Percentiles rank a stretch among this genome's conserved stretches.
Evolutionary conservation across 2,329 filamentous ascomycete genomes (phyloP).

Genomic region (Phaeosphaeriaceae sp.): DNA sequence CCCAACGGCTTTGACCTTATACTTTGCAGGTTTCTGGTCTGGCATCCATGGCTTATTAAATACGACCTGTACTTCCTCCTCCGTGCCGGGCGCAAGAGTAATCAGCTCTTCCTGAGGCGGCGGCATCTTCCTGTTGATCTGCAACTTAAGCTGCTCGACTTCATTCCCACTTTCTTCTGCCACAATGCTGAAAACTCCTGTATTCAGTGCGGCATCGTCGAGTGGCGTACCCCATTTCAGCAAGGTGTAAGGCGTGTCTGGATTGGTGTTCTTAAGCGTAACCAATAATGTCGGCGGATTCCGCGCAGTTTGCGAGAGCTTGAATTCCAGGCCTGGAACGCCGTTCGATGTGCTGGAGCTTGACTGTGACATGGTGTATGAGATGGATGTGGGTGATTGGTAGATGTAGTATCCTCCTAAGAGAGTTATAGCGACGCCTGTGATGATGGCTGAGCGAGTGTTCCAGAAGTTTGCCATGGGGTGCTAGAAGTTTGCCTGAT

Average conservation of each 20-base stretch:
- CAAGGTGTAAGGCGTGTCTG: slow-evolving; percentile 43
- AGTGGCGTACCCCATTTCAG: slow-evolving; percentile 52
- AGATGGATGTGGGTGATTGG: slow-evolving; percentile 23
- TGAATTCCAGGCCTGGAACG: slow-evolving; percentile 38
- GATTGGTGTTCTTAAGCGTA: slow-evolving; percentile 46
- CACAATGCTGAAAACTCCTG: slow-evolving; percentile 47
- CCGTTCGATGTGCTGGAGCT: slow-evolving; percentile 9
- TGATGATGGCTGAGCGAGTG: slow-evolving; percentile 32
- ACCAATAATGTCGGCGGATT: slow-evolving; percentile 43
- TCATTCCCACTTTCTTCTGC: slow-evolving; percentile 34
- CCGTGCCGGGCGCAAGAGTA: slow-evolving; percentile 43
- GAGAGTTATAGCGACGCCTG: slow-evolving; percentile 31
- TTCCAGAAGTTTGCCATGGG: slow-evolving; percentile 33
- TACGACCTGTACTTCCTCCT: slow-evolving; percentile 43
- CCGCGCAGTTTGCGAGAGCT: slow-evolving; percentile 36
- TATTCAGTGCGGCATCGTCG: slow-evolving; percentile 46
- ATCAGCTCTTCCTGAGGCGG: slow-evolving; percentile 45
- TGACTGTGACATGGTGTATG: slow-evolving; percentile 31
- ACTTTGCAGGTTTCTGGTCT: slow-evolving; percentile 41
- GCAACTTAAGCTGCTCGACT: slow-evolving; percentile 39
- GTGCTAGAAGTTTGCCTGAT: background rate
- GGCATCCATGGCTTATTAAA: slow-evolving; percentile 50
- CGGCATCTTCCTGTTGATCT: slow-evolving; percentile 48
- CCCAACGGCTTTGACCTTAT: slow-evolving; percentile 46
- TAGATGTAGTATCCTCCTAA: slow-evolving; percentile 40